Conservation (phyloP, 345 rosid species). For the Citrus inodora region DNA sequence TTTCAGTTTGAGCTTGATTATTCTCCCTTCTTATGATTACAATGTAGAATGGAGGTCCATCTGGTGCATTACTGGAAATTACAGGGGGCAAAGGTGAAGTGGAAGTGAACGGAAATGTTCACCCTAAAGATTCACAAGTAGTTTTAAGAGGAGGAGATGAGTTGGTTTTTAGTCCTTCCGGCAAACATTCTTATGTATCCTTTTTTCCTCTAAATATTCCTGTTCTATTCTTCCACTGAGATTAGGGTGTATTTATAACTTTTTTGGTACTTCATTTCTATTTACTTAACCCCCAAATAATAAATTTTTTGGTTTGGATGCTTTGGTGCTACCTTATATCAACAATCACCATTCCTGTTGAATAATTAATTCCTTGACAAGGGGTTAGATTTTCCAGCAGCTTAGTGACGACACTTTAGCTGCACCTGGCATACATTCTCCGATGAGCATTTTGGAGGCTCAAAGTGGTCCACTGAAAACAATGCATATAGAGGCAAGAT, state of each 20-base stretch:
- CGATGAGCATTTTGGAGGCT: constrained; percentile 73
- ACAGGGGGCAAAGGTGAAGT: constrained; percentile 79
- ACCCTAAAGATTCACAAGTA: constrained; percentile 43
- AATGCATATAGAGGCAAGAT: constrained; percentile 70
- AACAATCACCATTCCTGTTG: constrained; percentile 1
- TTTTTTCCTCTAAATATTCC: constrained; percentile 21
- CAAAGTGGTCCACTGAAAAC: constrained; percentile 63
- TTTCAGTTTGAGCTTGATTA: not conserved
- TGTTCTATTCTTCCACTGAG: not conserved
- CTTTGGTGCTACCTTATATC: constrained; percentile 7
- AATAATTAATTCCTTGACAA: constrained; percentile 44
- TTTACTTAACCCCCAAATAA: not conserved
- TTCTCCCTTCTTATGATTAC: constrained; percentile 20
- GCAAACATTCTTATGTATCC: constrained; percentile 98
- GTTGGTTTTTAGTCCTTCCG: constrained; percentile 63
- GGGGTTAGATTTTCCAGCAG: constrained; percentile 78
- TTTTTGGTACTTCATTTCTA: not conserved
- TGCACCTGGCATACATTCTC: constrained; percentile 57
- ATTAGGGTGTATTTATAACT: not conserved
- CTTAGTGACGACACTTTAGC: constrained; percentile 58
- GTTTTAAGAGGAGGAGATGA: constrained; percentile 87
- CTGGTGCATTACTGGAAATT: constrained; percentile 66
- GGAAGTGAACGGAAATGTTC: constrained; percentile 72
- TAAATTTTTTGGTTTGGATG: not conserved
- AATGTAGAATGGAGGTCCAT: constrained; percentile 58